Evolutionary conservation across 164 flowering plant genomes (phyloP).

Genomic region (Hamamelis virginiana): DNA sequence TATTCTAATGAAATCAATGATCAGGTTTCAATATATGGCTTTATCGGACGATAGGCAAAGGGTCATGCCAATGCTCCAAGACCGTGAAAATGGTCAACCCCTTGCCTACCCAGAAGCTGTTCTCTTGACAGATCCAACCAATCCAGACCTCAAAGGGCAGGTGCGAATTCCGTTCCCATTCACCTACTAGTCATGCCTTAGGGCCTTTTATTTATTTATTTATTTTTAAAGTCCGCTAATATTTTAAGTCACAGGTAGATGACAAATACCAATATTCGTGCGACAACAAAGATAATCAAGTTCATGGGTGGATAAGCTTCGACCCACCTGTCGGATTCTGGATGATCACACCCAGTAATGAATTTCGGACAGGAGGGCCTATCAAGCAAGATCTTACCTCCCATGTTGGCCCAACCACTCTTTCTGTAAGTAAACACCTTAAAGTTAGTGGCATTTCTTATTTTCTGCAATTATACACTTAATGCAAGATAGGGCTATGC

Average conservation of each 20-base stretch:
- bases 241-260: conserved; percentile 41
- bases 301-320: conserved; percentile 58
- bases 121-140: conserved; percentile 36
- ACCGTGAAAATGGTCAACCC: conserved; percentile 34
- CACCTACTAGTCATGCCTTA: too few relatives aligned
- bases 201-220: too few relatives aligned
- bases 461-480: background rate
- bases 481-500: too few relatives aligned
- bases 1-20: too few relatives aligned
- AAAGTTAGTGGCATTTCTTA: background rate
- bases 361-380: conserved; percentile 58
- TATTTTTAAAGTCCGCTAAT: too few relatives aligned
- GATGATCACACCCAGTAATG: conserved; percentile 59
- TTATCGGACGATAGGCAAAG: conserved; percentile 56
- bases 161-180: conserved; percentile 16
- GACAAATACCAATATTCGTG: conserved; percentile 63
- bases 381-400: conserved; percentile 56
- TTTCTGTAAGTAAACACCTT: conserved; percentile 37
- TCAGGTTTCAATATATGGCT: conserved; percentile 67
- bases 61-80: conserved; percentile 52
- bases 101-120: conserved; percentile 63
- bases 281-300: conserved; percentile 37
- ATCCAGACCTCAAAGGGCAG: conserved; percentile 44
- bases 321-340: conserved; percentile 47
- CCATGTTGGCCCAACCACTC: conserved; percentile 58